These are phyloP conservation scores for Suillus hirtellus DNA, from an alignment of 768 basidiomycete species.

Conservation along the genomic window DNA sequence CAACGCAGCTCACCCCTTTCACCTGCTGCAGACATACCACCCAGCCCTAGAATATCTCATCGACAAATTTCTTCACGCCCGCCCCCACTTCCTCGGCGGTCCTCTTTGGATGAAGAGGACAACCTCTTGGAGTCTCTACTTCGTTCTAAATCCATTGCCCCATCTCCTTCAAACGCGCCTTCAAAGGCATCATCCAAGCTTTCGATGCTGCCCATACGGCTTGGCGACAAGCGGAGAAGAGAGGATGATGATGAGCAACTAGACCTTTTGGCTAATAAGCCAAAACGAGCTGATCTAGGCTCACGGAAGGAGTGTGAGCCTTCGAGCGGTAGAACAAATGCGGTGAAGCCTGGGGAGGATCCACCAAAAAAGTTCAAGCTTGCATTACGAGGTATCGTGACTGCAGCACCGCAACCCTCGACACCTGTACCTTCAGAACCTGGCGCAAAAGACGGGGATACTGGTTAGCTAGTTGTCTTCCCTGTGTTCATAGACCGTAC, in stretches of 20 bases:
- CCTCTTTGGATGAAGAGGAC: constrained; percentile 50
- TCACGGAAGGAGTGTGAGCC: constrained; percentile 41
- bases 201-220: constrained; percentile 46
- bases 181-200: constrained; percentile 33
- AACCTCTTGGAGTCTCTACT: constrained; percentile 57
- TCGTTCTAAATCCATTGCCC: constrained; percentile 35
- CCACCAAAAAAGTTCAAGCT: constrained; percentile 75
- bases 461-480: constrained; percentile 45
- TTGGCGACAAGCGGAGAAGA: constrained; percentile 70
- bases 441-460: constrained; percentile 73
- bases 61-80: constrained; percentile 37
- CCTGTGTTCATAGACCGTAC: constrained; percentile 7
- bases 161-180: constrained; percentile 41
- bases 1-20: constrained; percentile 29
- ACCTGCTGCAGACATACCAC: constrained; percentile 35
- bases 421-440: constrained; percentile 57
- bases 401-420: constrained; percentile 35
- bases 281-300: constrained; percentile 55
- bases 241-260: constrained; percentile 67
- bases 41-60: constrained; percentile 40
- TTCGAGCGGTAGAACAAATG: constrained; percentile 21
- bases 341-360: constrained; percentile 36
- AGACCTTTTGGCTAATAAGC: constrained; percentile 57
- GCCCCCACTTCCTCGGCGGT: constrained; percentile 48
- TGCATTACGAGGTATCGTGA: constrained; percentile 48